Evolutionary conservation across 2,329 filamentous ascomycete species (phyloP).

Genomic region (Claviceps sorghi): DNA sequence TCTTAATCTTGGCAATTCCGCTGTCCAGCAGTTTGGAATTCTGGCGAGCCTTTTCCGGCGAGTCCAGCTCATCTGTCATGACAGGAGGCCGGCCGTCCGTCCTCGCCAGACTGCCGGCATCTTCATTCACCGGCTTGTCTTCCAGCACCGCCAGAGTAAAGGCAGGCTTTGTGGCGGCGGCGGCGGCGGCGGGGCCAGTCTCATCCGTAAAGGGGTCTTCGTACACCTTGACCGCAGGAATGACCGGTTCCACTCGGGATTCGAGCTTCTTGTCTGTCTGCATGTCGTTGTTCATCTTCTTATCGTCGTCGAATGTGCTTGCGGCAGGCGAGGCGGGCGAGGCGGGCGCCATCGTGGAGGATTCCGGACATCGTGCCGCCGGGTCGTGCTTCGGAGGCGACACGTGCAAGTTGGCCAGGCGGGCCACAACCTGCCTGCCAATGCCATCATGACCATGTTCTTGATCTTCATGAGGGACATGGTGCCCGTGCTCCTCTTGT

Average conservation of each 20-base stretch:
- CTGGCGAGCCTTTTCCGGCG: conserved; percentile 38
- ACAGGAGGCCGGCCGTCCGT: conserved; percentile 10
- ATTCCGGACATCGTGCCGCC: conserved; percentile 1
- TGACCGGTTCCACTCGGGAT: conserved; percentile 14
- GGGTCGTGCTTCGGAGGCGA: conserved; percentile 16
- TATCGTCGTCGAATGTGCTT: neutral
- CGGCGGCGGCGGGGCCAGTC: conserved; percentile 21
- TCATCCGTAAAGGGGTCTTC: conserved; percentile 45
- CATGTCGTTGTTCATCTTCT: neutral
- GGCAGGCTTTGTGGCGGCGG: conserved; percentile 22
- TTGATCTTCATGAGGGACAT: neutral
- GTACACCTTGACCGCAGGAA: conserved; percentile 38
- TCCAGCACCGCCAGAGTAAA: conserved; percentile 39
- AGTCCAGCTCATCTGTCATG: conserved; percentile 11
- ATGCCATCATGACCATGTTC: conserved; percentile 21
- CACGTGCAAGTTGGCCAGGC: conserved; percentile 22
- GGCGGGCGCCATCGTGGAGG: conserved; percentile 3
- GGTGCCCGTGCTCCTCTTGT: conserved; percentile 23
- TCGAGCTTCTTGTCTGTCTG: conserved; percentile 4
- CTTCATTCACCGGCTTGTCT: conserved; percentile 46
- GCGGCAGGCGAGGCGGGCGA: conserved; percentile 6
- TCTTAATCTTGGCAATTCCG: conserved; percentile 58
- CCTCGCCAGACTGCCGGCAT: conserved; percentile 21
- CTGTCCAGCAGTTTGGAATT: conserved; percentile 53
- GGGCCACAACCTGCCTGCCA: conserved; percentile 36